Conservation (phyloP, 257 asterid species). For the Fraxinus pennsylvanica region DNA sequence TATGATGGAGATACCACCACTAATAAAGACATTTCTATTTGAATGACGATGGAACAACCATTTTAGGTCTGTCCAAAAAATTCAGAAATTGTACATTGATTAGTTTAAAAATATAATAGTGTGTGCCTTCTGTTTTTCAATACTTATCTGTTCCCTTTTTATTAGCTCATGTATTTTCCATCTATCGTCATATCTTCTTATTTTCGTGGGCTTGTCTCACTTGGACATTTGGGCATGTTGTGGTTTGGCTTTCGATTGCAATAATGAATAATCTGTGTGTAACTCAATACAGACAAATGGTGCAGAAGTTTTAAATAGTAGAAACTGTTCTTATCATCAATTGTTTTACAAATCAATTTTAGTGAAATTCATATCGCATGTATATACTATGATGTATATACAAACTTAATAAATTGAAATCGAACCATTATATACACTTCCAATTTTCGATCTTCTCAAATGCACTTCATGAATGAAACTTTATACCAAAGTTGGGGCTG, state of each 20-base stretch:
- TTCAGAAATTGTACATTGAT: conserved; percentile 12
- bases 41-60: conserved; percentile 18
- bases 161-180: background rate
- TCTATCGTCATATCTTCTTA: background rate
- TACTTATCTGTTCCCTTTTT: background rate
- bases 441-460: background rate
- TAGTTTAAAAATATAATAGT: conserved; percentile 21
- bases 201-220: background rate
- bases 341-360: background rate
- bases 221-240: background rate
- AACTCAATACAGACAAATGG: background rate
- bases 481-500: background rate
- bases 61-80: conserved; percentile 4
- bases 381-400: background rate
- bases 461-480: background rate
- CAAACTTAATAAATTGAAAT: background rate
- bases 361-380: background rate
- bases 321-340: background rate
- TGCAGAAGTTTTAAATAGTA: background rate
- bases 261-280: too few relatives aligned
- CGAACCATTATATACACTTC: background rate
- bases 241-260: background rate
- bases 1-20: conserved; percentile 35
- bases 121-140: conserved; percentile 12
- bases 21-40: conserved; percentile 35